A percentile compares a stretch with the other conserved stretches of the same genome.
Conservation (phyloP, 2,329 filamentous ascomycete species). For the Pseudogymnoascus sp. region DNA sequence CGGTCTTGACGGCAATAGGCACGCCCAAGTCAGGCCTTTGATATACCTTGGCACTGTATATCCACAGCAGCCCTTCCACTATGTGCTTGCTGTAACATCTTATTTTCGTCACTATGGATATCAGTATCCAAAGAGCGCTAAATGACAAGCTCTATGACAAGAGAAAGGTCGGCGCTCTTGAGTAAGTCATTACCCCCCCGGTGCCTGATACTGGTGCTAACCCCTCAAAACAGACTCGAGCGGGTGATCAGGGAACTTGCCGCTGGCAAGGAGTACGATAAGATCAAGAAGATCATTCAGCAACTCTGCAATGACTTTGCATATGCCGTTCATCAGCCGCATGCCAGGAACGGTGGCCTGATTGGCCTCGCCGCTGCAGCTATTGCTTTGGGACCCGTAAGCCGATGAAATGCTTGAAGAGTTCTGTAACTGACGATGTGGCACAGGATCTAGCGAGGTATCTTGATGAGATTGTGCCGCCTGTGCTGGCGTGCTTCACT, state of each 20-base stretch:
- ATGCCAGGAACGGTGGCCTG: slow-evolving; percentile 91
- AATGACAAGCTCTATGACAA: slow-evolving; percentile 99
- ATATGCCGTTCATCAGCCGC: slow-evolving; percentile 92
- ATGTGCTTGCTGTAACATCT: slow-evolving; percentile 6
- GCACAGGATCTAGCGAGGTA: slow-evolving; percentile 81
- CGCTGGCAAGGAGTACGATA: slow-evolving; percentile 67
- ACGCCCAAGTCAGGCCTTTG: not conserved
- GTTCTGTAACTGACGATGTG: not conserved
- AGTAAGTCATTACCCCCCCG: slow-evolving; percentile 51
- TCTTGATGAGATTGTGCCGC: slow-evolving; percentile 87
- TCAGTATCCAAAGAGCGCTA: slow-evolving; percentile 78
- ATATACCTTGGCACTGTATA: not conserved
- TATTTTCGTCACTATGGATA: slow-evolving; percentile 59
- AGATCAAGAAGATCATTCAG: slow-evolving; percentile 81
- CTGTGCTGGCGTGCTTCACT: slow-evolving; percentile 92
- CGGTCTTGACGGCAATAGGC: not conserved
- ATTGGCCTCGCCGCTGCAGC: slow-evolving; percentile 93
- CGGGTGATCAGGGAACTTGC: slow-evolving; percentile 81
- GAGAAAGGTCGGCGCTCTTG: slow-evolving; percentile 89
- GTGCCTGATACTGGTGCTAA: slow-evolving; percentile 4
- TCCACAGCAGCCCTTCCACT: slow-evolving; percentile 2
- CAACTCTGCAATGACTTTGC: slow-evolving; percentile 97
- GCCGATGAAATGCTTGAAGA: slow-evolving; percentile 30
- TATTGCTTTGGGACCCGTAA: slow-evolving; percentile 85
- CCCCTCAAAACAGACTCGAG: slow-evolving; percentile 61